phyloP scores from a whole-genome alignment of 2,329 filamentous ascomycete genomes.

The Trichoderma sp. region DNA sequence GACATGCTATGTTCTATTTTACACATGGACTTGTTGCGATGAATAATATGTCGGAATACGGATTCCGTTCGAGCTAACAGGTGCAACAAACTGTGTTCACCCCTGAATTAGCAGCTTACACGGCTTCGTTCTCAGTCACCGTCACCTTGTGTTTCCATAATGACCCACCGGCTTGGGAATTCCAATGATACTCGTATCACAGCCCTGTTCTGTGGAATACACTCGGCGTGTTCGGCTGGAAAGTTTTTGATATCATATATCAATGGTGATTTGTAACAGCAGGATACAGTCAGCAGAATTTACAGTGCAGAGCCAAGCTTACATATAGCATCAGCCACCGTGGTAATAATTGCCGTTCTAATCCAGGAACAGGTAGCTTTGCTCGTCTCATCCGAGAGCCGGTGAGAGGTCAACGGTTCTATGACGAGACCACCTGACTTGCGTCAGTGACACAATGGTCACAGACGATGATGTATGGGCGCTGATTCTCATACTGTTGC shows the following conservation, averaged over 20 bases:
- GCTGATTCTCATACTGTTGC: not conserved
- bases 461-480: constrained; percentile 13
- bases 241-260: not conserved
- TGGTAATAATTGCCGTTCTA: not conserved
- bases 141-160: not conserved
- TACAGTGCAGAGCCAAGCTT: not conserved
- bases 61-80: not conserved
- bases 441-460: constrained; percentile 19
- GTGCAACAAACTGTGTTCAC: not conserved
- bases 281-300: not conserved
- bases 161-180: not conserved
- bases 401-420: not conserved
- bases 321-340: not conserved
- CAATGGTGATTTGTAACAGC: not conserved
- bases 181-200: not conserved
- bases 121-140: not conserved
- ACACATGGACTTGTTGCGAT: not conserved
- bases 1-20: constrained; percentile 9
- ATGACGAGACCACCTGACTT: constrained; percentile 18
- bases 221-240: not conserved
- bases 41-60: not conserved
- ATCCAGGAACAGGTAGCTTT: constrained; percentile 1
- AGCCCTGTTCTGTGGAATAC: not conserved
- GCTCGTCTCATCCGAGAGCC: not conserved
- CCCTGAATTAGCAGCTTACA: not conserved